Evolutionary conservation across 148 eudicot species (phyloP).

Genomic region (Chenopodium formosanum): DNA sequence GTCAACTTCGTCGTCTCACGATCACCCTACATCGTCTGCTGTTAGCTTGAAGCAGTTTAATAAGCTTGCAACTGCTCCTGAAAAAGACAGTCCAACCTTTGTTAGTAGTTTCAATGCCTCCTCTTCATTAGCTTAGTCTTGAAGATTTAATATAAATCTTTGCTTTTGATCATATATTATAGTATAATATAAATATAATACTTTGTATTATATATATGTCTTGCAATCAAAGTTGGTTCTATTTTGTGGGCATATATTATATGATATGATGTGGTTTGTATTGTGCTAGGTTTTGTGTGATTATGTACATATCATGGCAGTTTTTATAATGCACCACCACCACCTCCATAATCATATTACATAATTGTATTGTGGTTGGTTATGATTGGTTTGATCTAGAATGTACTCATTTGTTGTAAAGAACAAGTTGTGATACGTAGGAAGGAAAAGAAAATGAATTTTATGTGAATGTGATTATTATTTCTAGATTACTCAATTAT

Average conservation of each 20-base stretch:
- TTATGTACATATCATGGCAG: conserved; percentile 28
- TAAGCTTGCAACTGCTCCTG: conserved; percentile 25
- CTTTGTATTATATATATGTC: neutral
- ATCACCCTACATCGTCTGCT: conserved; percentile 23
- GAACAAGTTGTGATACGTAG: neutral
- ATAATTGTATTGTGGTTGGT: conserved; percentile 23
- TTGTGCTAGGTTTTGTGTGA: conserved; percentile 16
- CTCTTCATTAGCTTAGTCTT: conserved; percentile 25
- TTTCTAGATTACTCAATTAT: neutral
- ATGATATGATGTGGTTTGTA: conserved; percentile 4
- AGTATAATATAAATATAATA: neutral
- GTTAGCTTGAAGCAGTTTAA: conserved; percentile 23
- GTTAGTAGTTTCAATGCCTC: conserved; percentile 23
- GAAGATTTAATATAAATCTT: conserved; percentile 6
- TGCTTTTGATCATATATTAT: conserved; percentile 10
- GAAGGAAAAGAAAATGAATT: neutral
- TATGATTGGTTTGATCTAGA: conserved; percentile 23
- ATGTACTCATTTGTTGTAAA: neutral
- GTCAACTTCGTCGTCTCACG: neutral
- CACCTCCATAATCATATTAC: conserved; percentile 14
- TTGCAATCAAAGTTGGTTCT: conserved; percentile 22
- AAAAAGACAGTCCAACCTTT: conserved; percentile 25
- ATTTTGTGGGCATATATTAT: conserved; percentile 5
- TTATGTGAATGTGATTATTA: neutral
- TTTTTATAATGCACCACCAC: conserved; percentile 15